Evolutionary conservation across 257 asterid genomes (phyloP).

Genomic region (Catharanthus roseus): DNA sequence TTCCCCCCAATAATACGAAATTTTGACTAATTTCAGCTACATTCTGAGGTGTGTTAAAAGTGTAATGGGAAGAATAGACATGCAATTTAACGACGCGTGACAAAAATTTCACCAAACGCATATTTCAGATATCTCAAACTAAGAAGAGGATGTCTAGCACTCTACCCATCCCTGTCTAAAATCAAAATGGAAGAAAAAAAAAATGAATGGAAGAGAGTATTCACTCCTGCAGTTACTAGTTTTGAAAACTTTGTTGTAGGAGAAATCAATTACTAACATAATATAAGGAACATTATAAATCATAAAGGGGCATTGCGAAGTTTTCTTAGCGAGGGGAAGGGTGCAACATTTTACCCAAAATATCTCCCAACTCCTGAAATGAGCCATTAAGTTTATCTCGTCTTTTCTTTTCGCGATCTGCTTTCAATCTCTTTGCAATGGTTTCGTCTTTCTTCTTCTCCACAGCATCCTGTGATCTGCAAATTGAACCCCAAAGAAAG

Average conservation of each 20-base stretch:
- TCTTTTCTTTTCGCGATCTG: slow-evolving; percentile 17
- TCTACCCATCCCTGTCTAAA: neutral
- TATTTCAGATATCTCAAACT: neutral
- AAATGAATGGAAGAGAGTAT: neutral
- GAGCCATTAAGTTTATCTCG: slow-evolving; percentile 13
- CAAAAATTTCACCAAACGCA: neutral
- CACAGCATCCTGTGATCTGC: slow-evolving; percentile 7
- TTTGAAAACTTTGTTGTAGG: neutral
- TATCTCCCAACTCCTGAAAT: slow-evolving; percentile 14
- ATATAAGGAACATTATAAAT: neutral
- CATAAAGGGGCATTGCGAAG: neutral
- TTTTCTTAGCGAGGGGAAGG: neutral
- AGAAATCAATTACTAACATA: neutral
- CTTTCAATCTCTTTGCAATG: slow-evolving; percentile 12
- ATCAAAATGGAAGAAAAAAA: neutral
- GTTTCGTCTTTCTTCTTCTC: neutral
- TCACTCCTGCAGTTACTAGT: neutral
- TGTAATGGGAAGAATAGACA: neutral
- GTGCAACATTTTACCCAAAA: slow-evolving; percentile 12
- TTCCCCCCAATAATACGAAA: neutral
- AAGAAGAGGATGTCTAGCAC: neutral
- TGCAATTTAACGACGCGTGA: neutral
- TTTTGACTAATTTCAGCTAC: neutral
- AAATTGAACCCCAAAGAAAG: neutral
- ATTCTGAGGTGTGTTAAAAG: neutral